phyloP scores from a whole-genome alignment of 352 stramenopile genomes.

The Phytophthora fragariaefolia region DNA sequence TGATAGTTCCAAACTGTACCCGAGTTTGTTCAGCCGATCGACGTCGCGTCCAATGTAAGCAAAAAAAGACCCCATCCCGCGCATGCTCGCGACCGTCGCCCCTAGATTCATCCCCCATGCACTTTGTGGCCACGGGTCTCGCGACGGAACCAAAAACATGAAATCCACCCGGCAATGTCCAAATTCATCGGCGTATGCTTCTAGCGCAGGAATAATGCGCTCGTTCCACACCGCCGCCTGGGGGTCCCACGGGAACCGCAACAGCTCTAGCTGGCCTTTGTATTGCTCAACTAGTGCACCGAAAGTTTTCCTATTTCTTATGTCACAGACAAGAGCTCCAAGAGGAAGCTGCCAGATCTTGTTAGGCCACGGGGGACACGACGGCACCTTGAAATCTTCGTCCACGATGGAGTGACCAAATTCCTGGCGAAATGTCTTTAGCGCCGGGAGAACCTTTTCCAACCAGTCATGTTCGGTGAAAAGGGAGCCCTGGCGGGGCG shows the following conservation, averaged over 20 bases:
- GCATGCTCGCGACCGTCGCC: slow-evolving; percentile 17
- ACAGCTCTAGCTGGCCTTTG: background rate
- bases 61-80: slow-evolving; percentile 38
- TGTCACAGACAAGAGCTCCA: slow-evolving; percentile 46
- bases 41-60: slow-evolving; percentile 32
- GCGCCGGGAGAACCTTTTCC: slow-evolving; percentile 41
- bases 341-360: slow-evolving; percentile 39
- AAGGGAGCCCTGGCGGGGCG: too few species aligned
- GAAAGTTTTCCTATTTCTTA: slow-evolving; percentile 11
- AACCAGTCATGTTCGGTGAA: slow-evolving; percentile 42
- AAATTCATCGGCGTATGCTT: slow-evolving; percentile 40
- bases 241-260: slow-evolving; percentile 47
- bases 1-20: slow-evolving; percentile 30
- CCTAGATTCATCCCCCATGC: slow-evolving; percentile 39
- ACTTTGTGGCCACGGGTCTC: slow-evolving; percentile 38
- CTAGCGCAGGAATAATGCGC: slow-evolving; percentile 44
- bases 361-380: slow-evolving; percentile 36
- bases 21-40: slow-evolving; percentile 21
- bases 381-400: slow-evolving; percentile 37
- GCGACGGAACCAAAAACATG: slow-evolving; percentile 47
- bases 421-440: slow-evolving; percentile 33
- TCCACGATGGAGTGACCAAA: slow-evolving; percentile 40
- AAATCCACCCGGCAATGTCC: slow-evolving; percentile 28
- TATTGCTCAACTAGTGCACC: background rate
- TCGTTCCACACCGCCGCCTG: slow-evolving; percentile 44